Percentiles rank a stretch among this genome's conserved stretches.
These are phyloP conservation scores for Penicillium glabrum DNA, from an alignment of 2,329 filamentous ascomycete species.

Conservation along the genomic window DNA sequence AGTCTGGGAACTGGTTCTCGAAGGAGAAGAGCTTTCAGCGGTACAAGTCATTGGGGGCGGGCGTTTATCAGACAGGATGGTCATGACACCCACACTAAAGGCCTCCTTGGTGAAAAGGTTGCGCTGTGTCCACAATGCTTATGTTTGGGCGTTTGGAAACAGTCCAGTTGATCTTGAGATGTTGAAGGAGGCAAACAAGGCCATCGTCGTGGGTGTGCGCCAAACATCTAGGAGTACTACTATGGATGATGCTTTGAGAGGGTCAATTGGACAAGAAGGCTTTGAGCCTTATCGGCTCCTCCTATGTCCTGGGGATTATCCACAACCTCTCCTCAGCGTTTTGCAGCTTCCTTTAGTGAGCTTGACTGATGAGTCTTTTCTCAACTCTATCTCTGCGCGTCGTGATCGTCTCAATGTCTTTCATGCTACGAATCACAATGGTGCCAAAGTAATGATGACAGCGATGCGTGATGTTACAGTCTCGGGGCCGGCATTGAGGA, in stretches of 20 bases:
- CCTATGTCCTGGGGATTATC: background rate
- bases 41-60: background rate
- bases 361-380: too few species aligned
- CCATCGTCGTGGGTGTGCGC: constrained; percentile 57
- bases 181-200: constrained; percentile 54
- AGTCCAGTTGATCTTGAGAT: constrained; percentile 60
- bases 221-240: constrained; percentile 48
- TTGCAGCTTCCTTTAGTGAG: background rate
- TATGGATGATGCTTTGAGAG: constrained; percentile 48
- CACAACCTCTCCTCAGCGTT: background rate
- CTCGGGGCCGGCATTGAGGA: too few species aligned
- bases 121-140: constrained; percentile 11
- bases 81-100: background rate
- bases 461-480: too few species aligned
- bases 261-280: background rate
- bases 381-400: too few species aligned
- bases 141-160: constrained; percentile 62
- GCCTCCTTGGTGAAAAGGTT: background rate
- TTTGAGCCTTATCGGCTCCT: background rate
- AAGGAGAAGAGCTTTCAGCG: too few species aligned
- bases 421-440: too few species aligned
- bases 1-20: too few species aligned
- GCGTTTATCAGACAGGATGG: background rate
- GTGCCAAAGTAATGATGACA: too few species aligned
- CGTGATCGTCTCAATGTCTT: too few species aligned